These are phyloP conservation scores for Omphalea diandra DNA, from an alignment of 441 rosid genomes.

Conservation along the genomic window DNA sequence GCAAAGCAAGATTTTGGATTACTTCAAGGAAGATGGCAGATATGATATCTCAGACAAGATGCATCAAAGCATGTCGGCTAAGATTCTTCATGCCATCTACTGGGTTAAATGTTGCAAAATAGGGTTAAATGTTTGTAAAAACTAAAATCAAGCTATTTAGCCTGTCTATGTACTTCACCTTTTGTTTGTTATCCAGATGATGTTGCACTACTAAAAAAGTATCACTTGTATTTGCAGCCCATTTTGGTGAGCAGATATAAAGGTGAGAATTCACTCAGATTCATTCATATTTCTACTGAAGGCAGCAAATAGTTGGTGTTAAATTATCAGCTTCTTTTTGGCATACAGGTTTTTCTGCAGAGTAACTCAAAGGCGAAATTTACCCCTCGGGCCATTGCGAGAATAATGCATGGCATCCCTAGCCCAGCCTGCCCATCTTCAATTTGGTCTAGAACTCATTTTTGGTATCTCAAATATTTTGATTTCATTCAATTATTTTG, in stretches of 20 bases:
- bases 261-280: slow-evolving; percentile 49
- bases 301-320: slow-evolving; percentile 17
- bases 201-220: slow-evolving; percentile 32
- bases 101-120: background rate
- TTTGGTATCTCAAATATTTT: slow-evolving; percentile 61
- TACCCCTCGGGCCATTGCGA: slow-evolving; percentile 88
- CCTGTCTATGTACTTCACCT: background rate
- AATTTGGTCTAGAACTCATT: slow-evolving; percentile 83
- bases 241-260: slow-evolving; percentile 89
- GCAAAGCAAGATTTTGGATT: slow-evolving; percentile 54
- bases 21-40: slow-evolving; percentile 42
- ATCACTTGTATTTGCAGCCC: slow-evolving; percentile 58
- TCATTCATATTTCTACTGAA: slow-evolving; percentile 15
- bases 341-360: slow-evolving; percentile 75
- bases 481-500: background rate
- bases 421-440: slow-evolving; percentile 87
- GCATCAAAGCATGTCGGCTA: slow-evolving; percentile 48
- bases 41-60: slow-evolving; percentile 34
- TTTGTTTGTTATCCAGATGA: slow-evolving; percentile 7
- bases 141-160: slow-evolving; percentile 1
- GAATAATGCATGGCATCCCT: slow-evolving; percentile 90
- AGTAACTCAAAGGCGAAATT: slow-evolving; percentile 75
- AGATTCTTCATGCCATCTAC: slow-evolving; percentile 17
- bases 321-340: slow-evolving; percentile 19
- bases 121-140: background rate